phyloP scores from a whole-genome alignment of 345 rosid genomes.

The Excoecaria cochinchinensis region DNA sequence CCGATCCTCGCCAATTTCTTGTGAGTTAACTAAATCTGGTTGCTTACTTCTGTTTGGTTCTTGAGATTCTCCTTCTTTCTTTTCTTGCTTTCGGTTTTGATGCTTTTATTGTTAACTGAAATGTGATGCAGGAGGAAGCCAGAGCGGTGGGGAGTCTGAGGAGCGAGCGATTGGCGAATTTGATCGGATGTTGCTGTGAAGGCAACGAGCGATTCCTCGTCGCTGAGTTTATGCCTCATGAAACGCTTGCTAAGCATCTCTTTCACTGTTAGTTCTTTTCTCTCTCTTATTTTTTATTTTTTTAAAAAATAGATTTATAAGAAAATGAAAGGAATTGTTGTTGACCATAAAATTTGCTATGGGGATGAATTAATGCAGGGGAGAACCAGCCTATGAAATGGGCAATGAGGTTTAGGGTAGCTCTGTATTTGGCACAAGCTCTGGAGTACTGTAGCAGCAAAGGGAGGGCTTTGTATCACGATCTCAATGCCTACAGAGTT shows the following conservation, averaged over 20 bases:
- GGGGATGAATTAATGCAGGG: slow-evolving; percentile 53
- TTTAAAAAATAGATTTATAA: background rate
- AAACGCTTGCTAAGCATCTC: slow-evolving; percentile 91
- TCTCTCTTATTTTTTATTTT: background rate
- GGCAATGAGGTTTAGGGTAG: slow-evolving; percentile 96
- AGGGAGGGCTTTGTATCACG: slow-evolving; percentile 94
- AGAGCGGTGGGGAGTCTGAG: slow-evolving; percentile 84
- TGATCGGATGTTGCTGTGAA: slow-evolving; percentile 88
- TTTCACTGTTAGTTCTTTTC: slow-evolving; percentile 60
- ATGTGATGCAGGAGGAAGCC: slow-evolving; percentile 67
- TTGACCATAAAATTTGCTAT: background rate
- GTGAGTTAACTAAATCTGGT: slow-evolving; percentile 37
- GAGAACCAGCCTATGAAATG: slow-evolving; percentile 97
- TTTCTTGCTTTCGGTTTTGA: background rate
- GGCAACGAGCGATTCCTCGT: slow-evolving; percentile 86
- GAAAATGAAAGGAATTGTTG: background rate
- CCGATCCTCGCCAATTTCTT: slow-evolving; percentile 92
- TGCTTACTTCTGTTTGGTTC: background rate
- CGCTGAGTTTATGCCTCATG: slow-evolving; percentile 86
- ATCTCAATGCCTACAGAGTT: slow-evolving; percentile 91
- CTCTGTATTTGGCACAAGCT: slow-evolving; percentile 84
- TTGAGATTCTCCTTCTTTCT: background rate
- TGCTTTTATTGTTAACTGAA: background rate
- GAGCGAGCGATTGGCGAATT: slow-evolving; percentile 70
- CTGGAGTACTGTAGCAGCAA: slow-evolving; percentile 79